Conservation (phyloP, 2,329 filamentous ascomycete genomes). For the Lasiodiplodia gonubiensis region DNA sequence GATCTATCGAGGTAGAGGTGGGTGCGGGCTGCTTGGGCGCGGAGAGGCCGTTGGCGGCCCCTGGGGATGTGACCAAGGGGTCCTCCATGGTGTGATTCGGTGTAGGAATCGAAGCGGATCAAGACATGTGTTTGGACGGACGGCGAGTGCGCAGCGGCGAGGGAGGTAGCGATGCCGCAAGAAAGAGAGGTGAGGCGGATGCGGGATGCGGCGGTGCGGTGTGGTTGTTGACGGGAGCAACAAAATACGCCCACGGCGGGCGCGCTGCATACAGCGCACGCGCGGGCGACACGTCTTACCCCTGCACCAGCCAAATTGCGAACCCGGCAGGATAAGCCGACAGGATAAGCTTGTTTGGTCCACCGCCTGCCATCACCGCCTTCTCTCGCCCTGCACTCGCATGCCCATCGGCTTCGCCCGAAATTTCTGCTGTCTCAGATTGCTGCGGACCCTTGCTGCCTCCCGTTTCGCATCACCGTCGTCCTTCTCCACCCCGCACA, state of each 20-base stretch:
- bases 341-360: constrained; percentile 21
- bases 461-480: not conserved
- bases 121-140: constrained; percentile 19
- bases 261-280: constrained; percentile 10
- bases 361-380: constrained; percentile 22
- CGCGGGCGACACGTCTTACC: constrained; percentile 20
- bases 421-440: not conserved
- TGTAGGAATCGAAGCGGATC: constrained; percentile 4
- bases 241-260: constrained; percentile 15
- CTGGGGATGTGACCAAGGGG: constrained; percentile 45
- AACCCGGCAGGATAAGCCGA: not conserved
- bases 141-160: not conserved
- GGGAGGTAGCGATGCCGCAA: constrained; percentile 10
- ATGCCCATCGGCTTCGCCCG: not conserved
- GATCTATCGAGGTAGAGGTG: constrained; percentile 50
- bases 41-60: constrained; percentile 45
- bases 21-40: constrained; percentile 38
- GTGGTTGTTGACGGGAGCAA: constrained; percentile 20
- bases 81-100: constrained; percentile 45
- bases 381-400: not conserved
- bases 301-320: constrained; percentile 5
- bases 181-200: not conserved
- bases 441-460: not conserved
- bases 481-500: constrained; percentile 7
- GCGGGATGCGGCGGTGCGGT: constrained; percentile 11